Evolutionary conservation across 2,329 filamentous ascomycete species (phyloP).

Genomic region (Aspergillus chevalieri): DNA sequence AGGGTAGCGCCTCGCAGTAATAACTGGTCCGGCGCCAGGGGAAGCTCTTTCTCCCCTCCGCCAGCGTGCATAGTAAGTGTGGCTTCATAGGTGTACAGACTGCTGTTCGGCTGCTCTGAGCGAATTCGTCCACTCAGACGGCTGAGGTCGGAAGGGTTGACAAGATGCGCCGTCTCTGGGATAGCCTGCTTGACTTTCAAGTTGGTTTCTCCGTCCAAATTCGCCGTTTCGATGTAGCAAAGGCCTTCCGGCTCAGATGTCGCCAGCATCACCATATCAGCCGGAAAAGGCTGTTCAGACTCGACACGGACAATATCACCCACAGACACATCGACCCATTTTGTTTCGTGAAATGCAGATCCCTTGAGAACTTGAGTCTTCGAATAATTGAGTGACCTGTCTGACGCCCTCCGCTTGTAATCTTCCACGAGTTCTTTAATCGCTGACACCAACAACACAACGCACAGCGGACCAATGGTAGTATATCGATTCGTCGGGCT

Average conservation of each 20-base stretch:
- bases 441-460: constrained; percentile 90
- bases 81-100: constrained; percentile 95
- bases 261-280: constrained; percentile 84
- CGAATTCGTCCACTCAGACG: constrained; percentile 78
- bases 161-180: constrained; percentile 81
- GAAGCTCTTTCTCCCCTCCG: constrained; percentile 85
- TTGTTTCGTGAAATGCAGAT: constrained; percentile 75
- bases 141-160: constrained; percentile 80
- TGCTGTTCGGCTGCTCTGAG: constrained; percentile 97
- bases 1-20: constrained; percentile 87
- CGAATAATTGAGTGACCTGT: constrained; percentile 80
- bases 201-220: constrained; percentile 95
- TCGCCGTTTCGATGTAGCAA: constrained; percentile 98
- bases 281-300: constrained; percentile 90
- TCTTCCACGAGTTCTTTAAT: constrained; percentile 93
- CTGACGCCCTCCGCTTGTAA: constrained; percentile 79
- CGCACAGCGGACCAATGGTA: constrained; percentile 85
- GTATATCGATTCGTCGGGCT: constrained; percentile 94
- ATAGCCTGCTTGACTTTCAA: constrained; percentile 97
- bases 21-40: constrained; percentile 86
- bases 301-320: constrained; percentile 90
- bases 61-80: constrained; percentile 86
- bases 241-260: constrained; percentile 95
- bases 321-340: constrained; percentile 89
- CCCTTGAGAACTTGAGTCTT: constrained; percentile 78